Evolutionary conservation across 75 land plant species (phyloP).

Genomic region (Ceratopteris richardii): DNA sequence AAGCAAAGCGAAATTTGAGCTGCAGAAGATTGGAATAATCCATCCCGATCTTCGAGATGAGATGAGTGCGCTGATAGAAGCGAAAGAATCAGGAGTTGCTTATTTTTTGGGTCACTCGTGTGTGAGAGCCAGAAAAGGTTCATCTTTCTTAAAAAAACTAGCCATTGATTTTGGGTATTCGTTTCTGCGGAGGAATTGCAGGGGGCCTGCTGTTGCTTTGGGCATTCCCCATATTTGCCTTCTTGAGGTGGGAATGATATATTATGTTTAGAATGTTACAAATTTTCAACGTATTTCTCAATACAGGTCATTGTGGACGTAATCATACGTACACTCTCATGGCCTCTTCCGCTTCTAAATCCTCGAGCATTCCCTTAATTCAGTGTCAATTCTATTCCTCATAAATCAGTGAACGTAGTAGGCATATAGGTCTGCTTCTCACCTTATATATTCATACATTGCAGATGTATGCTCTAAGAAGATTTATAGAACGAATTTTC

Average conservation of each 20-base stretch:
- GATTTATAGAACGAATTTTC: too few species aligned
- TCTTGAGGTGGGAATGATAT: slow-evolving; percentile 68
- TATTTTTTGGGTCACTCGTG: slow-evolving; percentile 42
- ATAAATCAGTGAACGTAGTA: too few species aligned
- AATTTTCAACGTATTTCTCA: not conserved
- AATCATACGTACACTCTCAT: not conserved
- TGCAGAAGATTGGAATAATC: not conserved
- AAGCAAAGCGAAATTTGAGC: slow-evolving; percentile 10
- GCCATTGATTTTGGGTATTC: slow-evolving; percentile 38
- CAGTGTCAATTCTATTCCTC: too few species aligned
- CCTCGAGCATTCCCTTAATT: too few species aligned
- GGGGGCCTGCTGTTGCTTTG: slow-evolving; percentile 28
- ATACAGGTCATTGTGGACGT: not conserved
- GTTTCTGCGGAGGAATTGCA: slow-evolving; percentile 47
- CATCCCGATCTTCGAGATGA: slow-evolving; percentile 19
- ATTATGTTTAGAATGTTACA: slow-evolving; percentile 24
- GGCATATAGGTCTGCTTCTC: too few species aligned
- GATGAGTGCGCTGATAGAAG: slow-evolving; percentile 25
- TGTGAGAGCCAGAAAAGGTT: slow-evolving; percentile 42
- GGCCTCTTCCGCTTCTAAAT: too few species aligned
- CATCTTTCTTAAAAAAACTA: slow-evolving; percentile 38
- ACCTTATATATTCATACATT: too few species aligned
- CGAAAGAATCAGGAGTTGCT: slow-evolving; percentile 44
- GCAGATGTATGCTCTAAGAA: too few species aligned
- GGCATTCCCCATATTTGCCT: slow-evolving; percentile 44